A percentile compares a stretch with the other conserved stretches of the same genome.
Conservation (phyloP, 768 basidiomycete species). For the Chalciporus pseudorubinellus region DNA sequence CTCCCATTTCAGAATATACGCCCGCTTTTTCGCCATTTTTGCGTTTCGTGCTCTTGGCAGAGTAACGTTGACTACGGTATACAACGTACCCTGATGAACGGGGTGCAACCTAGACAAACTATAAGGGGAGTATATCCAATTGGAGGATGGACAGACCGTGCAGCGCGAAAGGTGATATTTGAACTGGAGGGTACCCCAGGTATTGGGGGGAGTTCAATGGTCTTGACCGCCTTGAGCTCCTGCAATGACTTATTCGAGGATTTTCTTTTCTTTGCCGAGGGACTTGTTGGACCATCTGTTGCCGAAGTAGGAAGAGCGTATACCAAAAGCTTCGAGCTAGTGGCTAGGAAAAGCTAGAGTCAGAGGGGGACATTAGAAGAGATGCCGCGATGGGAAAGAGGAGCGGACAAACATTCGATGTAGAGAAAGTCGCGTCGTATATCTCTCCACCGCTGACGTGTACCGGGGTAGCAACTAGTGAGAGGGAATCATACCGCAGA, state of each 20-base stretch:
- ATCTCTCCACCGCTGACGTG: conserved; percentile 69
- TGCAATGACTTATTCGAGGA: conserved; percentile 16
- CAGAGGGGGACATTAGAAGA: not conserved
- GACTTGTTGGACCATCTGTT: conserved; percentile 12
- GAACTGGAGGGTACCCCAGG: conserved; percentile 45
- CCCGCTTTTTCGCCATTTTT: conserved; percentile 55
- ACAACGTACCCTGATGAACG: conserved; percentile 48
- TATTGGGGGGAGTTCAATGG: conserved; percentile 53
- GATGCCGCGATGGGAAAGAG: not conserved
- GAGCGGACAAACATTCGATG: conserved; percentile 47
- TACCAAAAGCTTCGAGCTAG: conserved; percentile 60
- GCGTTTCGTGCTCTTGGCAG: conserved; percentile 54
- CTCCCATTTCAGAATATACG: conserved; percentile 74
- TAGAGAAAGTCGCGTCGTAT: conserved; percentile 81
- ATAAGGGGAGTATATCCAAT: conserved; percentile 6
- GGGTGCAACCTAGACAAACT: conserved; percentile 54
- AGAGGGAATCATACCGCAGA: conserved; percentile 60
- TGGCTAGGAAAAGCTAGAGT: conserved; percentile 61
- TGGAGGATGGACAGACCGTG: conserved; percentile 39
- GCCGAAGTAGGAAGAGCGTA: conserved; percentile 49
- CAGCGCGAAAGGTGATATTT: conserved; percentile 56
- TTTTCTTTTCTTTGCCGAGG: conserved; percentile 32
- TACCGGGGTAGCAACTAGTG: conserved; percentile 47
- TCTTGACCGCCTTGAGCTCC: conserved; percentile 44
- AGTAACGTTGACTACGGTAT: conserved; percentile 69